Percentiles rank a stretch among this genome's conserved stretches.
phyloP scores from a whole-genome alignment of 495 filamentous ascomycete genomes.

The Umbilicaria muhlenbergii region DNA sequence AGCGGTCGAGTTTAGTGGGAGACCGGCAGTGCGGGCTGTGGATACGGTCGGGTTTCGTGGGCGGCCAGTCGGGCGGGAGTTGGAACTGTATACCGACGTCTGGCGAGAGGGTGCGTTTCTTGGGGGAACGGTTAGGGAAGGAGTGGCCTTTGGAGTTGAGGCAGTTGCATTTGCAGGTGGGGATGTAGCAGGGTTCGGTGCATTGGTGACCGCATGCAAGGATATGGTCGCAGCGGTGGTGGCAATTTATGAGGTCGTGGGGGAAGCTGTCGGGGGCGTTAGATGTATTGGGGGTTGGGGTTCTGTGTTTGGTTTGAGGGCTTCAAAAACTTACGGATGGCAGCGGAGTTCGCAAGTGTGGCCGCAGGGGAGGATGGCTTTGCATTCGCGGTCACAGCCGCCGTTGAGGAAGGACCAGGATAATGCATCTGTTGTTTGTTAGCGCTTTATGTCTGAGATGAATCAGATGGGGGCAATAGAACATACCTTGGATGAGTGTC shows the following conservation, averaged over 20 bases:
- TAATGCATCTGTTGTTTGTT: no score
- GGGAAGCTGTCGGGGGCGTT: conserved; percentile 11
- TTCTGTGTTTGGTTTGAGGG: background rate
- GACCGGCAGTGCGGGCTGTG: background rate
- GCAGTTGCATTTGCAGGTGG: conserved; percentile 6
- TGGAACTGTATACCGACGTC: background rate
- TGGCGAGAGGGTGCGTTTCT: background rate
- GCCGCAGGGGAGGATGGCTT: conserved; percentile 21
- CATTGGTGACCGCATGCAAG: conserved; percentile 20
- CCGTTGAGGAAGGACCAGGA: conserved; percentile 17
- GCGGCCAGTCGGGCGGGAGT: background rate
- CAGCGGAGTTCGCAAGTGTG: conserved; percentile 25
- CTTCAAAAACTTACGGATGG: conserved; percentile 20
- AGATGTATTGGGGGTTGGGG: background rate
- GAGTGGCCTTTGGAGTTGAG: background rate
- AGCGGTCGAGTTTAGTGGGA: background rate
- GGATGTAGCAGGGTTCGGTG: conserved; percentile 2
- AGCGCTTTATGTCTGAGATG: background rate
- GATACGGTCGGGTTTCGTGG: background rate
- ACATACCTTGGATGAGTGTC: conserved; percentile 18
- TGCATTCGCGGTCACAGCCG: conserved; percentile 28
- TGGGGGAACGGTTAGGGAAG: background rate
- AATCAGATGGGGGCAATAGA: background rate
- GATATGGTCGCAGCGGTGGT: conserved; percentile 13
- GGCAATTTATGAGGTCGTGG: conserved; percentile 18